Conservation (phyloP, 2,329 filamentous ascomycete species). For the Botrytis porri region DNA sequence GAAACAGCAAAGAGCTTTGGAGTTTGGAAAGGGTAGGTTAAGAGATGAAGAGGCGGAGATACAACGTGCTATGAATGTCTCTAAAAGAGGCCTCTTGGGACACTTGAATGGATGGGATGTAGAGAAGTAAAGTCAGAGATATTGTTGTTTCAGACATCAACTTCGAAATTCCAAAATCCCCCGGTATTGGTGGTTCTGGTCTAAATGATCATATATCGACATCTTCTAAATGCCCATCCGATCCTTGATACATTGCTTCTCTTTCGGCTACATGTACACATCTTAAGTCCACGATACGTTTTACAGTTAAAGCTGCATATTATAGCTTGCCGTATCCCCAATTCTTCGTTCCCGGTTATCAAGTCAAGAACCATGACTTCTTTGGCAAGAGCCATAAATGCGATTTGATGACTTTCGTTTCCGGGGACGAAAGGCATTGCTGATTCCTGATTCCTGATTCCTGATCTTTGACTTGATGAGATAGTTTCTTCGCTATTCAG, state of each 20-base stretch:
- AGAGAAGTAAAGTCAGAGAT: not conserved
- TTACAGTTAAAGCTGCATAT: not conserved
- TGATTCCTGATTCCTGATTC: not conserved
- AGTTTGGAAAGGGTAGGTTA: slow-evolving; percentile 58
- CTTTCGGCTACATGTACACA: not conserved
- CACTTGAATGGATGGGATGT: slow-evolving; percentile 47
- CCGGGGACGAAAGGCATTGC: not conserved
- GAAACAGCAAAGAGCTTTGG: slow-evolving; percentile 56
- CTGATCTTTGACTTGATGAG: not conserved
- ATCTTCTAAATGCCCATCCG: not conserved
- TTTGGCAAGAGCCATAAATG: not conserved
- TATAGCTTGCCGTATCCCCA: not conserved
- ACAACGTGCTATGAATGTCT: slow-evolving; percentile 65
- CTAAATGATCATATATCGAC: not conserved
- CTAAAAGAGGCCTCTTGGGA: slow-evolving; percentile 62
- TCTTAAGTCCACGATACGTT: not conserved
- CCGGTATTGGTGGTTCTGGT: not conserved
- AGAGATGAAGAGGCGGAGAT: slow-evolving; percentile 67
- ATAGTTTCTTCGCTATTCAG: not conserved
- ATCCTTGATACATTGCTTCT: not conserved
- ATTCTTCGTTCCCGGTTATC: too few relatives aligned
- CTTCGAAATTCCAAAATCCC: not conserved
- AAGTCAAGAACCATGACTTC: not conserved
- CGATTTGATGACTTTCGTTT: too few relatives aligned
- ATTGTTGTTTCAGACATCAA: not conserved